Evolutionary conservation across 192 early-diverging fungal genomes (phyloP), one percentile per base, ranked within the genome.

Genomic region (Coemansia sp.): DNA sequence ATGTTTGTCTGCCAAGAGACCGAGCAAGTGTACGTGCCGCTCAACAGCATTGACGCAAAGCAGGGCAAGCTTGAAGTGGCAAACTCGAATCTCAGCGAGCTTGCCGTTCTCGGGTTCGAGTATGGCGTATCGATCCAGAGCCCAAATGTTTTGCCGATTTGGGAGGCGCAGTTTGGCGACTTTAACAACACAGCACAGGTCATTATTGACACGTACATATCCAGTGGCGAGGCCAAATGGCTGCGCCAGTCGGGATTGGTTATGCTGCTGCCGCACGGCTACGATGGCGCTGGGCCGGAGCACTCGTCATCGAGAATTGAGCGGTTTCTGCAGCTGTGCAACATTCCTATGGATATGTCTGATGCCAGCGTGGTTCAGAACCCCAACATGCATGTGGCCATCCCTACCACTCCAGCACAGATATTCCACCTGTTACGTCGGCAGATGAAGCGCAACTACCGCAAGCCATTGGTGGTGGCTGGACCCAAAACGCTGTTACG

Each of bases 151-250:
- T 75, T 98, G n/a, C 85, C 85, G 40, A 90, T 98, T 40, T 98
- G 96, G 96, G 95, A 96, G 64, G 93, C 93, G 1, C 95, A 98
- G 77, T 98, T 97, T 72, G 96, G 96, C 51, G 96, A 98, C 71
- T 98, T 98, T 65, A 91, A 91, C 83, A 96, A 96, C 66, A 90
- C 89, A 31, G 93, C 93, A 0, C 93, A 98, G 64, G 91, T 96
- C 37, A 90, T 93, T 16, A 89, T 96, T 58, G 96, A 98, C 75
- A 94, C 92, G 11, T 96, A 88, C 69, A 62, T 98, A 20, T 64
- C 86, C 5, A 88, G 83, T 48, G 91, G 93, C 31, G 94, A 98
- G 69, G 83, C 87, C 48, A 98, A 98, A 74, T 98, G 96, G 96
- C 78, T 98, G 54, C 80, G 91, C 52, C 93, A 96, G 64, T 88